Evolutionary conservation across 208 protist genomes (phyloP), one percentile per base, ranked within the genome.

Genomic region (Crithidia fasciculata): DNA sequence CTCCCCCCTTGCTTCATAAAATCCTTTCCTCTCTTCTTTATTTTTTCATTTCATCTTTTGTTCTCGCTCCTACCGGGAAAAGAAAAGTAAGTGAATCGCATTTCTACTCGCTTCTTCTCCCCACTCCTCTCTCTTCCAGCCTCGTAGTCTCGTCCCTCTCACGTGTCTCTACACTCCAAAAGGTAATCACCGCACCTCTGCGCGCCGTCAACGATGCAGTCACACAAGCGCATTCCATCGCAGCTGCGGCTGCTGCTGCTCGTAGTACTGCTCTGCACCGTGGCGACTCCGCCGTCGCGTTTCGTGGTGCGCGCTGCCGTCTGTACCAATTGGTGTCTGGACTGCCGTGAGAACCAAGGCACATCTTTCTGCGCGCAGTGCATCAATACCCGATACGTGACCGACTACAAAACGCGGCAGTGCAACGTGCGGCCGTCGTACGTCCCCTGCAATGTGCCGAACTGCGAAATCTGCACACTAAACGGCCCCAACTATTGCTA

Each of bases 401-500:
- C 59, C 7, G 59, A 64, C 18, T 64, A 64, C 59, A 52, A 19
- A 39, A 64, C 59, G 8, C 59, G 13, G 3, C 59, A 64, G 43
- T 64, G 59, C 59, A 64, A 64, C 43, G 43, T 64, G 15, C 8
- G 59, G 28, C 59, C 59, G 7, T 49, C 59, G 43, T 49, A 43
- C 59, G 43, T 64, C 3, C 59, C 59, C 4, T 64, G 59, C 36
- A 28, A 7, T 7, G 59, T 64, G 5, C 43, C 59, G 5, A 36
- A 64, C 16, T 64, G 59, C 43, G 28, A 47, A 4, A 39, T 36
- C 6, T 64, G 59, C 28, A 18, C 18, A 10, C 18, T 64, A 41
- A 64, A 64, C 43, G 59, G 59, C 3, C 59, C 59, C 7, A 52
- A 28, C 6, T 64, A 64, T 37, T 64, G 59, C 59, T 64, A 64